A percentile compares a stretch with the other conserved stretches of the same genome.
Conservation (phyloP, 2,329 filamentous ascomycete genomes). For the Colletotrichum navitas region DNA sequence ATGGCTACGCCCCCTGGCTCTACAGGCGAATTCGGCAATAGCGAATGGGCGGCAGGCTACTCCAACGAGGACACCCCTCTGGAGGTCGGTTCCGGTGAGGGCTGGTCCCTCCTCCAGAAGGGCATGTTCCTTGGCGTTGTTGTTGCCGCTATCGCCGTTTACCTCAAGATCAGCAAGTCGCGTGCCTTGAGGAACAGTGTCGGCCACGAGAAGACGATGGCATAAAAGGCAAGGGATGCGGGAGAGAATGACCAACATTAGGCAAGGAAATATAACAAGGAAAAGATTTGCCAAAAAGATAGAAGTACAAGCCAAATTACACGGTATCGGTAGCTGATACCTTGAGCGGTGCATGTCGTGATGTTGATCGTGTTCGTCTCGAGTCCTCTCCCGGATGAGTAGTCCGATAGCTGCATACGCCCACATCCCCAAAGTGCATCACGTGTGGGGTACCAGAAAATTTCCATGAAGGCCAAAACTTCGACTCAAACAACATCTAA, state of each 20-base stretch:
- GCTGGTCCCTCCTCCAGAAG: slow-evolving; percentile 63
- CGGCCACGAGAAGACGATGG: slow-evolving; percentile 60
- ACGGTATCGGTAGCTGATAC: no score
- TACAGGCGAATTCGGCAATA: slow-evolving; percentile 52
- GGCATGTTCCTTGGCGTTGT: slow-evolving; percentile 64
- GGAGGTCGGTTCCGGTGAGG: slow-evolving; percentile 48
- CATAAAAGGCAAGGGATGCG: slow-evolving; percentile 47
- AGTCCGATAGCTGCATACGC: slow-evolving; percentile 33
- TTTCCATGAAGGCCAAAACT: slow-evolving; percentile 30
- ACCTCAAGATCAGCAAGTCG: slow-evolving; percentile 57
- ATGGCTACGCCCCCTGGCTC: slow-evolving; percentile 48
- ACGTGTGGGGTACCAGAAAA: slow-evolving; percentile 42
- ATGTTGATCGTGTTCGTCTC: slow-evolving; percentile 1
- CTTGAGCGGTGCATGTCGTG: not conserved
- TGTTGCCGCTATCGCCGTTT: slow-evolving; percentile 59
- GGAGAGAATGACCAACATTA: slow-evolving; percentile 10
- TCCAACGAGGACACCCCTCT: slow-evolving; percentile 50
- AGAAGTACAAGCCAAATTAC: not conserved
- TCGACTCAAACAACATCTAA: slow-evolving; percentile 28
- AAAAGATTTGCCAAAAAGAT: slow-evolving; percentile 15
- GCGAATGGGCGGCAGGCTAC: slow-evolving; percentile 54
- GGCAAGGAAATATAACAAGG: slow-evolving; percentile 2
- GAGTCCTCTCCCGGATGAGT: not conserved
- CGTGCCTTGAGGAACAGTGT: slow-evolving; percentile 47
- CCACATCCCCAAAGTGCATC: slow-evolving; percentile 34